Percentiles rank a stretch among this genome's conserved stretches.
These are phyloP conservation scores for Penicillium frequentans DNA, from an alignment of 2,329 filamentous ascomycete species.

Conservation along the genomic window DNA sequence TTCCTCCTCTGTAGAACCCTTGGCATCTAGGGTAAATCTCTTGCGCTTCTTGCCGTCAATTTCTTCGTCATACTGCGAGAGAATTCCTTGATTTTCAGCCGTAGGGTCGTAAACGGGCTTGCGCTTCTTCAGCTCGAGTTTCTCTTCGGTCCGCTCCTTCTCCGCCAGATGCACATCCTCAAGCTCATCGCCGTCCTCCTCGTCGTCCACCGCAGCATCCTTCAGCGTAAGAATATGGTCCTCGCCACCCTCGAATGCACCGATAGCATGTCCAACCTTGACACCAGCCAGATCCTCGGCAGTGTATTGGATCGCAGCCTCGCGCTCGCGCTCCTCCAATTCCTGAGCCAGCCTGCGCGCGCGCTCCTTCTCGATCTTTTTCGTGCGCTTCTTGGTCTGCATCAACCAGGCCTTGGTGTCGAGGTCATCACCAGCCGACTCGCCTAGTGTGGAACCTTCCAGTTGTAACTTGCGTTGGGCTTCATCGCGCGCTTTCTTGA, in stretches of 20 bases:
- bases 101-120: constrained; percentile 85
- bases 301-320: constrained; percentile 73
- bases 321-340: constrained; percentile 71
- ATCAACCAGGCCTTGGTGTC: constrained; percentile 86
- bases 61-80: constrained; percentile 94
- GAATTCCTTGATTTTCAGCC: constrained; percentile 66
- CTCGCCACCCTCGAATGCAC: constrained; percentile 72
- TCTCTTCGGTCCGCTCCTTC: constrained; percentile 56
- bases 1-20: constrained; percentile 68
- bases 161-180: constrained; percentile 46
- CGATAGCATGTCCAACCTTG: constrained; percentile 85
- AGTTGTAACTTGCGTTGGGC: constrained; percentile 74
- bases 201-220: constrained; percentile 80
- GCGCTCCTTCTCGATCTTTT: constrained; percentile 76
- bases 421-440: constrained; percentile 64
- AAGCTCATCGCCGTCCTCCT: constrained; percentile 87
- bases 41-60: constrained; percentile 88
- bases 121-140: constrained; percentile 84
- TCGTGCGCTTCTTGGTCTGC: constrained; percentile 89
- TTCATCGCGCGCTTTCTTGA: constrained; percentile 83
- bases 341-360: constrained; percentile 72
- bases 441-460: constrained; percentile 81
- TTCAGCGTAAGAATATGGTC: constrained; percentile 95
- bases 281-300: constrained; percentile 84
- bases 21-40: constrained; percentile 79